A percentile compares a stretch with the other conserved stretches of the same genome.
Evolutionary conservation across 2,329 filamentous ascomycete genomes (phyloP).

Genomic region (Fusarium camptoceras): DNA sequence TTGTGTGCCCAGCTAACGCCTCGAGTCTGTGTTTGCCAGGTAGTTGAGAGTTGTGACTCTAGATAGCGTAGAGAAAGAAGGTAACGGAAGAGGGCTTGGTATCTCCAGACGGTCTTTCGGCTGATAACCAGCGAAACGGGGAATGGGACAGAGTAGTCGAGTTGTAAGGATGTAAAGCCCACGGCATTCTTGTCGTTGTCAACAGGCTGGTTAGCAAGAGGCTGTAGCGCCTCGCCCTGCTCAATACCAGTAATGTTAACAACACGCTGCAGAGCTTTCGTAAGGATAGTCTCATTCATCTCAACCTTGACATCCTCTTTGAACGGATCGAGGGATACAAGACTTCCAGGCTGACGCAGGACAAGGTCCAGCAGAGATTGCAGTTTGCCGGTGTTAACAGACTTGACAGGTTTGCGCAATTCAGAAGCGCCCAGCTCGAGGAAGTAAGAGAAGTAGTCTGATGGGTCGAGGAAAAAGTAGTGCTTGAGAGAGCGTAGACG

Average conservation of each 20-base stretch:
- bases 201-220: constrained; percentile 73
- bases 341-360: constrained; percentile 93
- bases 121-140: constrained; percentile 95
- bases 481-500: constrained; percentile 93
- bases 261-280: constrained; percentile 93
- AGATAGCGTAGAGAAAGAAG: constrained; percentile 89
- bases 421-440: constrained; percentile 91
- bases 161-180: constrained; percentile 91
- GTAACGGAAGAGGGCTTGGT: constrained; percentile 96
- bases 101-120: constrained; percentile 95
- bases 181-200: constrained; percentile 88
- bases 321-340: constrained; percentile 94
- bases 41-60: constrained; percentile 85
- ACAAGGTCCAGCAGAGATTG: constrained; percentile 97
- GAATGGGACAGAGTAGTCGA: constrained; percentile 95
- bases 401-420: constrained; percentile 87
- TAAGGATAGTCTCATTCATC: constrained; percentile 94
- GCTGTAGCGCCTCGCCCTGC: constrained; percentile 84
- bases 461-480: constrained; percentile 98
- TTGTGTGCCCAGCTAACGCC: constrained; percentile 84
- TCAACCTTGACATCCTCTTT: constrained; percentile 98
- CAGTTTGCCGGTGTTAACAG: constrained; percentile 91
- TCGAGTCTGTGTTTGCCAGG: constrained; percentile 91
- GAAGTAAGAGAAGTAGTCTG: constrained; percentile 98
- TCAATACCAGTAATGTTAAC: constrained; percentile 97